Base-by-base conservation (phyloP, 179 eudicot species). In the Beta macrorhiza region DNA sequence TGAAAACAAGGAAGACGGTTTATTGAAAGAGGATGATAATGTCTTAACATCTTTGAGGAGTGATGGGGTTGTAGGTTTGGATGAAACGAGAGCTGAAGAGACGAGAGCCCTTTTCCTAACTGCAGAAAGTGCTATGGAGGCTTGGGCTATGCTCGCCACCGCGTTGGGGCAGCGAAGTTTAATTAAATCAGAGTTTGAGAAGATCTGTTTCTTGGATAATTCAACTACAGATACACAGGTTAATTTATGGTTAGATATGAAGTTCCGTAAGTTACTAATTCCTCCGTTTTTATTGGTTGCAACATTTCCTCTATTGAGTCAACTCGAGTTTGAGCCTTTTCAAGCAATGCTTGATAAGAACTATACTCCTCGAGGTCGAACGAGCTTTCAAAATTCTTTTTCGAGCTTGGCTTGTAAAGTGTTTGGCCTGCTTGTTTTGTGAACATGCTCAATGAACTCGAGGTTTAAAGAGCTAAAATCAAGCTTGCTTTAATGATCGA, bases 111-210 rank as follows among this genome's bases (percentile, higher is more conserved):
- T 96, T 25, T 96, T 96, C 84, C 88, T 91, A 81, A 89, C 93
- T 63, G 99, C 99, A 76, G 99, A 96, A 84, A 96, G 92, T 91
- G 99, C 99, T 62, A 96, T 96, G 98, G 99, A 94, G 81, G 99
- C 99, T 81, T 96, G 99, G 99, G 96, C 99, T 70, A 87, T 96
- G 98, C 93, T 96, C 79, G 97, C 98, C 70, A 89, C 91, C 82
- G 89, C 99, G 63, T 61, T 92, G 87, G 99, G 99, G 29, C 93
- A 92, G 68, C 96, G 97, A 77, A 94, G 92, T 85, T 93, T 96
- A 79, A 91, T 96, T 72, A 94, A 91, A 76, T 96, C 99, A 37
- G 99, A 92, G 81, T 96, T 96, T 84, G 97, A 96, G 87, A 96
- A 96, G 82, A 88, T 96, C 64, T 94, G 97, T 85, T 96, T 96